Evolutionary conservation across 176 grass and related monocot species (phyloP), one percentile per base, ranked within the genome.

Genomic region (Musa acuminata): DNA sequence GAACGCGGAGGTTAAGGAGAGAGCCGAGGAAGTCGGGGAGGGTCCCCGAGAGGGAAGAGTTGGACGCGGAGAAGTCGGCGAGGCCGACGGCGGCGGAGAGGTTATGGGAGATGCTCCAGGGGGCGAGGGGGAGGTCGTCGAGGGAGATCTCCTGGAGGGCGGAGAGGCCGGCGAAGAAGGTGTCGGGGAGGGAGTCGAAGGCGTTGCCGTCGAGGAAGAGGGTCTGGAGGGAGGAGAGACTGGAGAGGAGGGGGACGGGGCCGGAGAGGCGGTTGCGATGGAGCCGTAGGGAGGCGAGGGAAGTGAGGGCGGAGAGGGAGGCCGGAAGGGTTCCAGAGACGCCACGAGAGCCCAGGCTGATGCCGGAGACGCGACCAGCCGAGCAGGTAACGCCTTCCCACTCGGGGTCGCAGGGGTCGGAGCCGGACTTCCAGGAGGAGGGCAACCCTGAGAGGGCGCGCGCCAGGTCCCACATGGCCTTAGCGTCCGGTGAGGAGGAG

Each of bases 391-490:
- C 72, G 21, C 85, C 85, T 0, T 58, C 51, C 84, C 84, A 87
- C 51, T 25, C 0, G 21, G 21, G 64, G 48, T 72, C 69, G 81
- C 94, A 98, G 9, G 82, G 83, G 25, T 87, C 84, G 53, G 59
- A n/a, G 52, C 54, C 75, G 23, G 74, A 5, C 8, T 72, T 69
- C 90, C 90, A 93, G 16, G 79, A 75, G 26, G 77, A 12, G 14
- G 89, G 85, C 29, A 70, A 77, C 16, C 73, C 81, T 52, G 82
- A 25, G 54, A 98, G 75, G 49, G 79, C 78, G 20, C 72, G 82
- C 48, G 78, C 82, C 17, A 98, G 75, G 20, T 85, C 88, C 27
- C 13, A 76, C 82, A 98, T 93, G 69, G 79, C 88, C 14, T 24
- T 57, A 13, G 84, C 77, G 11, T 98, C 90, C 20, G 82, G 86